Conservation (phyloP, 2,329 filamentous ascomycete genomes). For the Colletotrichum sublineola region DNA sequence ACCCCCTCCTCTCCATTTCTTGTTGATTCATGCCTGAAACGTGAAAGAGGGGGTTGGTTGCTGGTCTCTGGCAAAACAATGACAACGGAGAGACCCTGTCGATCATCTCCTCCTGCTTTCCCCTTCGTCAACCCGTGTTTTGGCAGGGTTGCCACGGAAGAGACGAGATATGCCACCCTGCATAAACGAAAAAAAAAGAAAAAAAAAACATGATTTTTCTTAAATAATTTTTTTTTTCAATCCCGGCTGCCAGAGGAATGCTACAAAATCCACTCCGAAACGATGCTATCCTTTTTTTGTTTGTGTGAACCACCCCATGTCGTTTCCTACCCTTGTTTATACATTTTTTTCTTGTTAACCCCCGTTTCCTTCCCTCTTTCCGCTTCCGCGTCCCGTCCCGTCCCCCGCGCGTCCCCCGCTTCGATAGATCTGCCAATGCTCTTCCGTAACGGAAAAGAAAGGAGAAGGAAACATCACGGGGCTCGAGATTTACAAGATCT, state of each 20-base stretch:
- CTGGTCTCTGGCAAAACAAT: neutral
- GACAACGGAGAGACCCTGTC: neutral
- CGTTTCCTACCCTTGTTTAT: neutral
- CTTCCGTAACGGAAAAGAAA: neutral
- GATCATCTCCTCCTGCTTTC: neutral
- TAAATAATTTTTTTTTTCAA: neutral
- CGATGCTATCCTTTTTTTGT: neutral
- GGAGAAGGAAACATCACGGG: neutral
- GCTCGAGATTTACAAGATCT: neutral
- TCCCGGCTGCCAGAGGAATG: neutral
- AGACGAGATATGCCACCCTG: neutral
- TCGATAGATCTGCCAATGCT: neutral
- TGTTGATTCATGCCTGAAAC: neutral
- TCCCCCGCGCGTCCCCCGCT: neutral
- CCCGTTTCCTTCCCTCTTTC: neutral
- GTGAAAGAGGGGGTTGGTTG: no score
- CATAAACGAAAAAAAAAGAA: no score
- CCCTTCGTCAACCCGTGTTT: neutral
- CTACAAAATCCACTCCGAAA: constrained; percentile 6
- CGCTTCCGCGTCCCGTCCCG: neutral
- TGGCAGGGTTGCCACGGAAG: neutral
- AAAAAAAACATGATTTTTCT: no score
- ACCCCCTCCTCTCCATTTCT: neutral
- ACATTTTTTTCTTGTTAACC: neutral
- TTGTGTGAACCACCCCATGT: neutral